phyloP scores from a whole-genome alignment of 306 rosid genomes.

The Medicago ruthenica region DNA sequence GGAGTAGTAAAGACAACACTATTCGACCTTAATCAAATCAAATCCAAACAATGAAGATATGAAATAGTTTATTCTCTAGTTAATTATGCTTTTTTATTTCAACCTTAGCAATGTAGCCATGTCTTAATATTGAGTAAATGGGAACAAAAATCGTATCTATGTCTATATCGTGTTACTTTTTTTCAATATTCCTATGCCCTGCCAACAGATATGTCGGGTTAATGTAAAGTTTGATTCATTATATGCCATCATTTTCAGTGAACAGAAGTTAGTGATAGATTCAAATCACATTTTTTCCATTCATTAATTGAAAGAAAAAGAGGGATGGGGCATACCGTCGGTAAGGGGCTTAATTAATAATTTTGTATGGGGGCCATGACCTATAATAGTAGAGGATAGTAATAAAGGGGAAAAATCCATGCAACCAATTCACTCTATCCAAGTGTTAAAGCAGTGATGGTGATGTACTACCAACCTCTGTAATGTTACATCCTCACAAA shows the following conservation, averaged over 20 bases:
- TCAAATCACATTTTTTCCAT: background rate
- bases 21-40: background rate
- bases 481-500: background rate
- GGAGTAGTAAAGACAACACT: background rate
- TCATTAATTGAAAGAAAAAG: background rate
- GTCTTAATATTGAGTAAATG: background rate
- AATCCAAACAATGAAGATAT: background rate
- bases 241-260: slow-evolving; percentile 33
- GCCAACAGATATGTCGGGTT: background rate
- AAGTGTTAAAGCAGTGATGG: slow-evolving; percentile 27
- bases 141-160: background rate
- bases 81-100: background rate
- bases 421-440: background rate
- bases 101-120: background rate
- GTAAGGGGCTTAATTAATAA: background rate
- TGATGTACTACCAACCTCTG: slow-evolving; percentile 19
- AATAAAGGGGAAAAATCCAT: background rate
- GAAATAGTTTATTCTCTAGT: background rate
- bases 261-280: background rate
- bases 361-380: background rate
- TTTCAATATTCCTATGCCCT: background rate
- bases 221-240: background rate
- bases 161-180: background rate
- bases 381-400: background rate
- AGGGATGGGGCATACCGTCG: slow-evolving; percentile 23